Conservation (phyloP, 1,139 yeast species). For the Hanseniaspora uvarum region DNA sequence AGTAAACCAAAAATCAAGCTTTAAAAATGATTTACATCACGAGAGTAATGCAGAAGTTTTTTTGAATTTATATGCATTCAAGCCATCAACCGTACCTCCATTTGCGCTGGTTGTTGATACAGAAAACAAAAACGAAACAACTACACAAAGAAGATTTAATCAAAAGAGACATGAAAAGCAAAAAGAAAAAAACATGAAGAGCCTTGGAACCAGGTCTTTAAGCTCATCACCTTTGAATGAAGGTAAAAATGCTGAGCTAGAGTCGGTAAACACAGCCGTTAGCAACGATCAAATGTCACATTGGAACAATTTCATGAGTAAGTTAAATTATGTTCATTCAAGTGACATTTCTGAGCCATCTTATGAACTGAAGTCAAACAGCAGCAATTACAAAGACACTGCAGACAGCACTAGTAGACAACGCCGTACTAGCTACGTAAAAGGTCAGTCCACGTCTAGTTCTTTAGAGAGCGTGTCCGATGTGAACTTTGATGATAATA, state of each 20-base stretch:
- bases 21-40: background rate
- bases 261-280: background rate
- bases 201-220: background rate
- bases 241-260: background rate
- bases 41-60: constrained; percentile 11
- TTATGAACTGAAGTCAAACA: background rate
- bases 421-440: background rate
- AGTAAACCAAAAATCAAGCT: background rate
- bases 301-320: constrained; percentile 19
- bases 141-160: constrained; percentile 9
- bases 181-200: constrained; percentile 9
- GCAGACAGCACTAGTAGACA: constrained; percentile 1
- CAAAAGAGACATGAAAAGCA: constrained; percentile 10
- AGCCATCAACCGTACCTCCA: constrained; percentile 31
- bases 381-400: constrained; percentile 4
- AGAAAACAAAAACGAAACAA: constrained; percentile 8
- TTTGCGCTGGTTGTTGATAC: constrained; percentile 25
- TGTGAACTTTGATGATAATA: constrained; percentile 5
- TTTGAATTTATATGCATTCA: constrained; percentile 27
- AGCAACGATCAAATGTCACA: background rate
- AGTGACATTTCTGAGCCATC: background rate
- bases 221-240: background rate
- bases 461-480: constrained; percentile 17
- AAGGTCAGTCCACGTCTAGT: constrained; percentile 29
- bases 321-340: background rate